Conservation (phyloP, 2,329 filamentous ascomycete genomes). For the Plenodomus biglobosus region DNA sequence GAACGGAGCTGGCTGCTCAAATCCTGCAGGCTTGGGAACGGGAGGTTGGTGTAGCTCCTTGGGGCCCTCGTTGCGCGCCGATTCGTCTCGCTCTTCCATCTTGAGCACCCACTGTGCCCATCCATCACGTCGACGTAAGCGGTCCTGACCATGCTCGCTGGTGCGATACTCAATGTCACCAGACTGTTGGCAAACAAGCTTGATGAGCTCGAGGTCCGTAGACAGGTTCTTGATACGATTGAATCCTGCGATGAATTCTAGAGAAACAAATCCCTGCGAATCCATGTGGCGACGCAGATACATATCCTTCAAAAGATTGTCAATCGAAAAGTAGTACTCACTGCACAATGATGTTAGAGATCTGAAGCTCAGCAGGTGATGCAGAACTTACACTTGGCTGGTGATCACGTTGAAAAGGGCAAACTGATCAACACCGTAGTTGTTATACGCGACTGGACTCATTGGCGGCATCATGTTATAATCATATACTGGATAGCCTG, state of each 20-base stretch:
- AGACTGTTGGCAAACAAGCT: conserved; percentile 72
- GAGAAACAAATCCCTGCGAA: conserved; percentile 83
- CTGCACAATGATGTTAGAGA: conserved; percentile 52
- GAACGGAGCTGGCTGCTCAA: conserved; percentile 26
- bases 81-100: conserved; percentile 68
- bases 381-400: conserved; percentile 56
- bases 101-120: conserved; percentile 82
- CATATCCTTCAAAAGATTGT: conserved; percentile 92
- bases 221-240: conserved; percentile 77
- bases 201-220: conserved; percentile 71
- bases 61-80: conserved; percentile 74
- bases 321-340: conserved; percentile 96
- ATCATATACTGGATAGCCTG: conserved; percentile 59
- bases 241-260: conserved; percentile 81
- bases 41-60: conserved; percentile 47
- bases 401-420: conserved; percentile 60
- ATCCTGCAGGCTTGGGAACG: conserved; percentile 41
- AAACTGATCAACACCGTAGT: conserved; percentile 59
- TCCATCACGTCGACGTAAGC: conserved; percentile 70
- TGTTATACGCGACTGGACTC: conserved; percentile 60
- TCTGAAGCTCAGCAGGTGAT: neutral
- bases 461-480: conserved; percentile 59
- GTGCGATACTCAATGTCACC: conserved; percentile 71
- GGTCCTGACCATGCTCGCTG: conserved; percentile 75
- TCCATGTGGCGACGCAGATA: conserved; percentile 92